Evolutionary conservation across 768 basidiomycete species (phyloP).

Genomic region (Amyloporia xantha): DNA sequence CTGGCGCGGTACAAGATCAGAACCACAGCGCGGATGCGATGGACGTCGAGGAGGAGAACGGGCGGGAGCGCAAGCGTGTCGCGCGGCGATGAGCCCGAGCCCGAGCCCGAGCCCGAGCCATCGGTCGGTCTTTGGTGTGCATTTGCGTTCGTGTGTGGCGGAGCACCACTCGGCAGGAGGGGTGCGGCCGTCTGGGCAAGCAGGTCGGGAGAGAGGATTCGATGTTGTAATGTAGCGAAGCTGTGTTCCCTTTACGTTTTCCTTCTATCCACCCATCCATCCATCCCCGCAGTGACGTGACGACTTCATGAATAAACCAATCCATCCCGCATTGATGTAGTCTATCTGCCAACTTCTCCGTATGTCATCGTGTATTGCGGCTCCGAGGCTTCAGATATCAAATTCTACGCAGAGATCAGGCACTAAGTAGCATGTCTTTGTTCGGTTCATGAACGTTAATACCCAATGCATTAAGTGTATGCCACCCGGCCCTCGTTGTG

Average conservation of each 20-base stretch:
- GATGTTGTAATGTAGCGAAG: not conserved
- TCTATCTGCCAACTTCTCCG: too few species aligned
- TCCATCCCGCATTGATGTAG: not conserved
- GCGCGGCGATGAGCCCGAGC: slow-evolving; percentile 42
- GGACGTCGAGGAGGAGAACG: slow-evolving; percentile 77
- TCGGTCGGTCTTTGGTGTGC: too few species aligned
- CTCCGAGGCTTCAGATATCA: too few species aligned
- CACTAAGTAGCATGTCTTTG: too few species aligned
- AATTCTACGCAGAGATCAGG: not conserved
- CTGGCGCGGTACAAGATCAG: slow-evolving; percentile 18
- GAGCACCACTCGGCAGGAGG: too few species aligned
- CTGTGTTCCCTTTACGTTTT: not conserved
- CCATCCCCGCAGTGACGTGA: not conserved
- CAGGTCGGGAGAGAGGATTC: not conserved
- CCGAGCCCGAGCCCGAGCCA: too few species aligned
- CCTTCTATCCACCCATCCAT: not conserved
- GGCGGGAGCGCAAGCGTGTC: slow-evolving; percentile 68
- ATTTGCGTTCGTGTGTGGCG: too few species aligned
- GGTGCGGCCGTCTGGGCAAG: not conserved
- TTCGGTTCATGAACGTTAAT: too few species aligned
- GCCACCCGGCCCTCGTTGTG: too few species aligned
- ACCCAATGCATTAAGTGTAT: too few species aligned
- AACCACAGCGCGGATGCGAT: slow-evolving; percentile 33
- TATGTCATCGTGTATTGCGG: too few species aligned
- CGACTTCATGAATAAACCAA: not conserved